Base-by-base conservation (phyloP, 78 protist species). In the Dictyostelium firmibasis region DNA sequence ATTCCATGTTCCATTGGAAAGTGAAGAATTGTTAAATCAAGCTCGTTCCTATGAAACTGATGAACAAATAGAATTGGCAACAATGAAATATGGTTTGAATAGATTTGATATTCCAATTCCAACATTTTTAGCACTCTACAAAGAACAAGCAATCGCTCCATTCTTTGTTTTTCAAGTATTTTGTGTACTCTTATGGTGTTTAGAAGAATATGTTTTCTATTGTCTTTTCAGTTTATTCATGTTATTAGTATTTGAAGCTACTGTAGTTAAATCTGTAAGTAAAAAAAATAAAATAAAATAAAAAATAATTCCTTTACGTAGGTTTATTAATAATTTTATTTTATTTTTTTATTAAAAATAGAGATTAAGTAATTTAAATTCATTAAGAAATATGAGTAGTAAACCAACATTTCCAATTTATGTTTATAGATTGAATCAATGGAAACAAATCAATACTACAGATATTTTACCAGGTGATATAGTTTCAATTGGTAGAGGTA, bases 151-250 rank as follows among this genome's bases (percentile, higher is more conserved):
- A 14, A 16, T 97, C 2, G 99, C 99, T 11, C 99, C 99, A 18
- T 99, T 99, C 98, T 99, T 99, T 83, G 98, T 99, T 6, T 99
- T 99, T 67, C 99, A 98, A 93, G 81, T 99, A 43, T 91, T 98
- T 86, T 99, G 99, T 91, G 98, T 98, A n/a, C 27, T 78, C 1
- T 98, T 99, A 9, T 99, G 99, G 99, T 27, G 77, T 62, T 85
- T 99, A 50, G 99, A 99, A 84, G 99, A 98, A 13, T 98, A 98
- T 89, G 91, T 96, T 95, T 86, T 95, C 95, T 98, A 81, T 87
- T 93, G 99, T 86, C 93, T 99, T 23, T 94, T 99, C 92, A 99
- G 99, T n/a, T 93, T 99, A 57, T 57, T 93, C 57, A 97, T 99
- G 99, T 93, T 99, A 25, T 27, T 98, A 23, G 25, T 96, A 41